Conservation (phyloP, 139 green algal species). For the Pseudopediastrum boryanum region DNA sequence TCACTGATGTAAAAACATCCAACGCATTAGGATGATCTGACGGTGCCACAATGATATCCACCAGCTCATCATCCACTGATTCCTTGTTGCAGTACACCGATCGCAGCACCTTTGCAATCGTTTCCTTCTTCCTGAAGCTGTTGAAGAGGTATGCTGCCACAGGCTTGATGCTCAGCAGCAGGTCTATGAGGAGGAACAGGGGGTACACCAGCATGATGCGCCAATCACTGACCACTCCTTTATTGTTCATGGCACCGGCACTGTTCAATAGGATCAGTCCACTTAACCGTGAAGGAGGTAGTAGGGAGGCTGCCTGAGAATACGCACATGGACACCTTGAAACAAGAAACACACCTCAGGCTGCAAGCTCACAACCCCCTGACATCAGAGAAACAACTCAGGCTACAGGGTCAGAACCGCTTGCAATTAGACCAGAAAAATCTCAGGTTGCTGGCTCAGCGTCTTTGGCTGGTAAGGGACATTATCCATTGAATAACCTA, state of each 20-base stretch:
- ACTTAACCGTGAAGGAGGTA: background rate
- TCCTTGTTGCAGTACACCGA: conserved; percentile 67
- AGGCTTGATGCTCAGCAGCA: conserved; percentile 72
- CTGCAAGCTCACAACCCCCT: too few species aligned
- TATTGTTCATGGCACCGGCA: conserved; percentile 92
- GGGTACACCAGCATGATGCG: conserved; percentile 80
- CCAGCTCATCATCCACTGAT: conserved; percentile 88
- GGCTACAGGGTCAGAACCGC: background rate
- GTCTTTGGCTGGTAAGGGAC: too few species aligned
- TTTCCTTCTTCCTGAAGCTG: conserved; percentile 29
- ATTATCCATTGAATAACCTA: too few species aligned
- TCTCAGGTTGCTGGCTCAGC: too few species aligned
- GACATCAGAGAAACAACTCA: too few species aligned
- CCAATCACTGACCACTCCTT: conserved; percentile 80
- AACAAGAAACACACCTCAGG: background rate
- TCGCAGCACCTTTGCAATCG: conserved; percentile 52
- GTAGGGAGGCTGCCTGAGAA: background rate
- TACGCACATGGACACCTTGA: background rate
- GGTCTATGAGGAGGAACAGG: conserved; percentile 88
- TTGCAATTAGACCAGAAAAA: background rate
- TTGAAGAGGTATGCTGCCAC: conserved; percentile 57
- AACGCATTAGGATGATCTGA: conserved; percentile 72
- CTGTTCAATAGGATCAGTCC: background rate
- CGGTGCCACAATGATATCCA: conserved; percentile 74
- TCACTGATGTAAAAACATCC: conserved; percentile 87